A percentile compares a stretch with the other conserved stretches of the same genome.
phyloP scores from a whole-genome alignment of 495 filamentous ascomycete genomes.

The Trypethelium eluteriae region DNA sequence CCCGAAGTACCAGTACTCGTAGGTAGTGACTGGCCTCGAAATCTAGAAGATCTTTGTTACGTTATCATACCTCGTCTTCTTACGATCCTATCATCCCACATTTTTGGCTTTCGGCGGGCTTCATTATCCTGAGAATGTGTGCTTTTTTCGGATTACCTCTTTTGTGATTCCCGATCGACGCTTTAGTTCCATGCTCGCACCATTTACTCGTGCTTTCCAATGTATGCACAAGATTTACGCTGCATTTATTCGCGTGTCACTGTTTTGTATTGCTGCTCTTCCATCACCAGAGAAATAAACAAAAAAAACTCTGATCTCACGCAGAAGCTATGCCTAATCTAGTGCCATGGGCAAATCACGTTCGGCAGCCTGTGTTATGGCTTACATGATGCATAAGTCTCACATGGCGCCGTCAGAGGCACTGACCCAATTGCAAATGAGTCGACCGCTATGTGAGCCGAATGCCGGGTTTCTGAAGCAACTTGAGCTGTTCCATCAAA shows the following conservation, averaged over 20 bases:
- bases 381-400: slow-evolving; percentile 69
- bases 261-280: not conserved
- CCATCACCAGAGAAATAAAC: too few species aligned
- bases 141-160: too few species aligned
- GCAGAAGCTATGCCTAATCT: slow-evolving; percentile 12
- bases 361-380: slow-evolving; percentile 73
- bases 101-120: too few species aligned
- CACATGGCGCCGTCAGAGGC: slow-evolving; percentile 52
- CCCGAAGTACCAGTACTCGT: not conserved
- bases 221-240: not conserved
- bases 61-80: too few species aligned
- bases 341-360: slow-evolving; percentile 97
- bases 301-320: not conserved
- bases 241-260: not conserved
- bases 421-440: slow-evolving; percentile 53
- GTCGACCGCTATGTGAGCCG: slow-evolving; percentile 68
- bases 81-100: too few species aligned
- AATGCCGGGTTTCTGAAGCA: slow-evolving; percentile 87
- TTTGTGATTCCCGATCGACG: too few species aligned
- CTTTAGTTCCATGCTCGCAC: too few species aligned
- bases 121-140: too few species aligned
- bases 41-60: too few species aligned
- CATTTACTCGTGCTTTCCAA: too few species aligned
- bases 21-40: not conserved
- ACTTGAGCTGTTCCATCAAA: slow-evolving; percentile 74